Base-by-base conservation (phyloP, 257 asterid species). In the Rauvolfia tetraphylla region DNA sequence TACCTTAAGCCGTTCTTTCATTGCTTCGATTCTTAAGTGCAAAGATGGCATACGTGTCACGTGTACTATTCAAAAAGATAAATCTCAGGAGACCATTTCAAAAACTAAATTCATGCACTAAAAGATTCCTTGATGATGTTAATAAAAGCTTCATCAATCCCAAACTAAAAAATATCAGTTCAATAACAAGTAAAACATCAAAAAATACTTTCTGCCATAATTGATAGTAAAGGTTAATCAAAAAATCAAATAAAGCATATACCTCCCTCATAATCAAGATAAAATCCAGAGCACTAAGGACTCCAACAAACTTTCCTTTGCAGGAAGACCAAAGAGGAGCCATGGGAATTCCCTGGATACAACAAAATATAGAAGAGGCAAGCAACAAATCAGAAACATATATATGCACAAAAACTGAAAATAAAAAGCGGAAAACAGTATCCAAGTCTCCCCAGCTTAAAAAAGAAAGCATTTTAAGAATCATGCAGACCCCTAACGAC, bases 221-320 rank as follows among this genome's bases (percentile, higher is more conserved):
- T 6, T 1, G 29, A 58, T 25, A 54, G 48, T 68, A 44, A 41
- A 72, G 70, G 42, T 72, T 39, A 31, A 67, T 49, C 61, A 74
- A 74, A 72, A 44, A 31, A 67, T 49, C 61, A 74, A 74, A 72
- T 48, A 62, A 18, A 44, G 66, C 46, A 58, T 72, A 75, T 90
- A 92, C 98, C 97, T 92, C 98, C 81, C 86, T 85, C 96, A 92
- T 86, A 71, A 94, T 94, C 79, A 92, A 86, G 82, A 94, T 94
- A 81, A 94, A 94, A 88, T 94, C 97, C 81, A 89, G 76, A 23
- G 97, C 91, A 69, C 96, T 94, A 59, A 94, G 95, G 79, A 92
- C 90, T 84, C 98, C 98, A 68, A 87, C 93, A 83, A 92, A 94
- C 78, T 80, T 86, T 59, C 91, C 92, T 84, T 86, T 90, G 39